phyloP scores from a whole-genome alignment of 2,329 filamentous ascomycete species.

The Cladophialophora psammophila region DNA sequence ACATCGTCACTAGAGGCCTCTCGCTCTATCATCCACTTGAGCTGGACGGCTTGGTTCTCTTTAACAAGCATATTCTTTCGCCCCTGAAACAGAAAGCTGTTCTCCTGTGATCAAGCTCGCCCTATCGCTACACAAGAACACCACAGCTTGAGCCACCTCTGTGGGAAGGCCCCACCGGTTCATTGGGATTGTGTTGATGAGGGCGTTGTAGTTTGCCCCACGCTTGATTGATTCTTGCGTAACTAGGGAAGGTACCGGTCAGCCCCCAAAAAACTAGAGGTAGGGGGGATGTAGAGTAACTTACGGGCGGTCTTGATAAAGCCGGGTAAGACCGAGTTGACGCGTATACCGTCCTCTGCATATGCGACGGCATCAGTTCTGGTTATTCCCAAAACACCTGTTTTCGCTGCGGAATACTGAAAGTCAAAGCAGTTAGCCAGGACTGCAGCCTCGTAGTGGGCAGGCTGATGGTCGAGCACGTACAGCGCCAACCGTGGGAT shows the following conservation, averaged over 20 bases:
- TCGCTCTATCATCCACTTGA: no score
- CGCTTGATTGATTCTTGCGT: slow-evolving; percentile 13
- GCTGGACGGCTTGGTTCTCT: no score
- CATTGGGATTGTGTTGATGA: slow-evolving; percentile 32
- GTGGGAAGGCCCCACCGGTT: slow-evolving; percentile 43
- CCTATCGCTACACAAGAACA: slow-evolving; percentile 43
- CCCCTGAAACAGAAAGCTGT: no score
- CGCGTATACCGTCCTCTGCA: slow-evolving; percentile 52
- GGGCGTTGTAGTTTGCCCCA: slow-evolving; percentile 29
- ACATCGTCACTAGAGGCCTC: no score
- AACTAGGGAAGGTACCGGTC: no score
- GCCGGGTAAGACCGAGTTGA: slow-evolving; percentile 56
- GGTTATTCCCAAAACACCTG: slow-evolving; percentile 50
- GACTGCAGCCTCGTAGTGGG: no score
- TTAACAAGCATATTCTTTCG: no score
- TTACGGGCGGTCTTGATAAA: slow-evolving; percentile 47
- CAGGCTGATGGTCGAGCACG: no score
- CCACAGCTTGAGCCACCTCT: slow-evolving; percentile 44
- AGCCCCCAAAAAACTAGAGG: no score
- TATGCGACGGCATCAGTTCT: slow-evolving; percentile 63
- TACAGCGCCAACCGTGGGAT: slow-evolving; percentile 23
- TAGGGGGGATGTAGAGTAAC: no score
- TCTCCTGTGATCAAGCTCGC: slow-evolving; percentile 39
- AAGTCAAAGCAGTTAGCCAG: no score
- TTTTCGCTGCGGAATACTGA: slow-evolving; percentile 30